Conservation (phyloP, 2,329 filamentous ascomycete species). For the Dichotomopilus funicola region DNA sequence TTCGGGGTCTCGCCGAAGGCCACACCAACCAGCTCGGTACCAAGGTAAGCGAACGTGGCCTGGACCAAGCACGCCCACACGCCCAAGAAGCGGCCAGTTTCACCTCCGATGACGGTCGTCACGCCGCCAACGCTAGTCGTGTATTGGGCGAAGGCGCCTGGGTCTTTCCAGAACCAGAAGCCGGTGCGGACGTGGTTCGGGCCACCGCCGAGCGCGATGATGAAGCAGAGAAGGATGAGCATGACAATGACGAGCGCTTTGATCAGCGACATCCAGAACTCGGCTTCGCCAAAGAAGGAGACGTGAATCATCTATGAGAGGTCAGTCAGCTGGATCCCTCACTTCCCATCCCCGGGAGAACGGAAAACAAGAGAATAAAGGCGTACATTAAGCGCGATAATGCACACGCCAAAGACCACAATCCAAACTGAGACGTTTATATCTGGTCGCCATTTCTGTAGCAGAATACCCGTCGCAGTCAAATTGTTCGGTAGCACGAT, state of each 20-base stretch:
- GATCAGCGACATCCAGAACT: slow-evolving; percentile 41
- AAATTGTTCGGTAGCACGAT: slow-evolving; percentile 35
- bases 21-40: slow-evolving; percentile 60
- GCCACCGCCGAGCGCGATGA: slow-evolving; percentile 35
- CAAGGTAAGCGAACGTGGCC: slow-evolving; percentile 35
- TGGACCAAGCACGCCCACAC: slow-evolving; percentile 34
- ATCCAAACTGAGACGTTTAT: slow-evolving; percentile 36
- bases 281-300: slow-evolving; percentile 39
- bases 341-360: not conserved
- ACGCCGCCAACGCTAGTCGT: slow-evolving; percentile 14
- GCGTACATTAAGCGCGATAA: slow-evolving; percentile 32
- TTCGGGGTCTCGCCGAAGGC: slow-evolving; percentile 64
- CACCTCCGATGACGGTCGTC: slow-evolving; percentile 22
- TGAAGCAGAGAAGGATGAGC: slow-evolving; percentile 33
- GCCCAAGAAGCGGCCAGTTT: slow-evolving; percentile 34
- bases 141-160: slow-evolving; percentile 37
- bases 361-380: not conserved
- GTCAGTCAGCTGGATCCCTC: not conserved
- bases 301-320: slow-evolving; percentile 32
- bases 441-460: slow-evolving; percentile 34
- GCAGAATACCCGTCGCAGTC: slow-evolving; percentile 33
- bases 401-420: slow-evolving; percentile 29
- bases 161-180: slow-evolving; percentile 39
- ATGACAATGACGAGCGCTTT: slow-evolving; percentile 40
- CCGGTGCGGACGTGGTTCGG: slow-evolving; percentile 34